Evolutionary conservation across 495 filamentous ascomycete species (phyloP), one percentile per base, ranked within the genome.

Genomic region (Xylaria telfairii): DNA sequence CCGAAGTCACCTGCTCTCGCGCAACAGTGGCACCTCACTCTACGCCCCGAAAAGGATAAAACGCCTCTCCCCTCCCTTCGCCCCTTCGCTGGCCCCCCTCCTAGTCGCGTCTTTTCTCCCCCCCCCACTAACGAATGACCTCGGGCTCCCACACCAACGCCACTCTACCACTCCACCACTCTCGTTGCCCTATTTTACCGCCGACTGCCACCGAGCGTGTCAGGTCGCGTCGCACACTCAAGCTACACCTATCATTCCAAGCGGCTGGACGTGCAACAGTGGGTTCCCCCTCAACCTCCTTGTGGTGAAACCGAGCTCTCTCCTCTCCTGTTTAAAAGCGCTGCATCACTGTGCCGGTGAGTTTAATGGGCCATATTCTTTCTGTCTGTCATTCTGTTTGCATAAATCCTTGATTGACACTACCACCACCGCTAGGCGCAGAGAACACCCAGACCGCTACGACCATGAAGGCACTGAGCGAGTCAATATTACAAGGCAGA

Each of bases 51-150:
- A 61, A 37, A 54, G 39, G 59, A 56, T 65, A 30, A 65, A 65
- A 57, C 24, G 13, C 42, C 42, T 39, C 30, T 21, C 56, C 30
- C 32, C 56, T 34, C 13, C 30, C 30, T 9, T 21, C 32, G 24
- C 37, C 13, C 30, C 30, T 9, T 21, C 32, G 24, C 37, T 59
- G 62, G 30, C 47, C 41, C 72, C 76, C 72, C 66, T 70, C 70
- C 68, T 65, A 56, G 72, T 69, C 76, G 76, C 76, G 76, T 77
- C 73, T 70, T 46, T 61, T 62, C 32, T 13, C 66, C 62, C 56
- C 46, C 42, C 34, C 60, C n/a, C n/a, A n/a, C n/a, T n/a, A n/a
- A n/a, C n/a, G n/a, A 65, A 68, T 60, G 15, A 68, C 61, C 28
- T 62, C n/a, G n/a, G n/a, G n/a, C n/a, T n/a, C n/a, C n/a, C n/a